Evolutionary conservation across 148 eudicot genomes (phyloP).

Genomic region (Tetragonia tetragonoides): DNA sequence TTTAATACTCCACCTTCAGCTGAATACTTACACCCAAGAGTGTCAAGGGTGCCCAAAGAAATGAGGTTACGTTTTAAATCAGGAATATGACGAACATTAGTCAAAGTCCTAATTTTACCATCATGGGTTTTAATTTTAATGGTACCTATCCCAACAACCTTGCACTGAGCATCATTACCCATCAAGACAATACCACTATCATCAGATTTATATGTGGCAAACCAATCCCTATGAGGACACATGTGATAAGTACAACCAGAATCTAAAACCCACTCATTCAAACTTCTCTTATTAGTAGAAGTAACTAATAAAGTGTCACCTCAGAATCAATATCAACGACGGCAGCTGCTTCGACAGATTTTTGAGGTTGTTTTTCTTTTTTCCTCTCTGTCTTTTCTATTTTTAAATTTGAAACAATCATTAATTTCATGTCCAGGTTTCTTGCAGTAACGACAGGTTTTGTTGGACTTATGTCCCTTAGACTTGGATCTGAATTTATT

Average conservation of each 20-base stretch:
- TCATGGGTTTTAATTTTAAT: slow-evolving; percentile 17
- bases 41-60: slow-evolving; percentile 23
- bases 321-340: not conserved
- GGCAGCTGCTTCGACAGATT: too few species aligned
- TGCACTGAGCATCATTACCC: slow-evolving; percentile 21
- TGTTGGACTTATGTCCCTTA: not conserved
- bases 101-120: slow-evolving; percentile 4
- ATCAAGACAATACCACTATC: slow-evolving; percentile 15
- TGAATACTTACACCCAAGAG: slow-evolving; percentile 3
- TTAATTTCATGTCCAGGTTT: not conserved
- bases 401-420: not conserved
- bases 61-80: slow-evolving; percentile 17
- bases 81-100: slow-evolving; percentile 19
- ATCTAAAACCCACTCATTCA: slow-evolving; percentile 14
- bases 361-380: not conserved
- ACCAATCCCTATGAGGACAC: slow-evolving; percentile 11
- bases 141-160: slow-evolving; percentile 6
- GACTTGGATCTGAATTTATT: not conserved
- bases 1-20: too few species aligned
- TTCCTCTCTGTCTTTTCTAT: not conserved
- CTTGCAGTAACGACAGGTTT: not conserved
- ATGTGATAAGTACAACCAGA: slow-evolving; percentile 14
- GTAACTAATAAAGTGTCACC: not conserved
- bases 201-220: slow-evolving; percentile 4
- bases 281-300: not conserved